These are phyloP conservation scores for Eryngium alpinum DNA, from an alignment of 140 eudicot species.

Conservation along the genomic window DNA sequence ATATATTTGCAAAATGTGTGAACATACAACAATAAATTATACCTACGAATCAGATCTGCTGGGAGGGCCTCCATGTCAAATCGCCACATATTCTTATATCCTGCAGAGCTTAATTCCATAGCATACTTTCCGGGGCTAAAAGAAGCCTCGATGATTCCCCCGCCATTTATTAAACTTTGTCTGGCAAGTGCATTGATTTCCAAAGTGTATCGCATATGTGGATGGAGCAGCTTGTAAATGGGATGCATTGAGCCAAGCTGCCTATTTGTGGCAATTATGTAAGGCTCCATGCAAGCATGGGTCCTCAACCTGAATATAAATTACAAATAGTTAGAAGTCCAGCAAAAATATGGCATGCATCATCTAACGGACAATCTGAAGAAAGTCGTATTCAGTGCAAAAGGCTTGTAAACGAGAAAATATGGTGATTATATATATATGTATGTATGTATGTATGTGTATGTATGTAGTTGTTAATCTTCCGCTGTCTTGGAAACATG, in stretches of 20 bases:
- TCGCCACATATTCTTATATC: slow-evolving; percentile 61
- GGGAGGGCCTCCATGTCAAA: slow-evolving; percentile 76
- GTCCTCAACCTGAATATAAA: slow-evolving; percentile 57
- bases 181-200: slow-evolving; percentile 76
- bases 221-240: slow-evolving; percentile 61
- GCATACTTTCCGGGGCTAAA: slow-evolving; percentile 68
- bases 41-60: slow-evolving; percentile 70
- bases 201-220: slow-evolving; percentile 82
- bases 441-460: too few relatives aligned
- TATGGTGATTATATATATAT: not conserved
- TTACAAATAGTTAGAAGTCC: not conserved
- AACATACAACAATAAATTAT: not conserved
- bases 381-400: not conserved
- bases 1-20: not conserved
- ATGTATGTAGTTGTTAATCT: not conserved
- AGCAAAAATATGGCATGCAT: not conserved
- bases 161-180: slow-evolving; percentile 64
- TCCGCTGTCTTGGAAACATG: not conserved
- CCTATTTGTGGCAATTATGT: slow-evolving; percentile 64
- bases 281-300: slow-evolving; percentile 73
- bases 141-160: slow-evolving; percentile 65
- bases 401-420: not conserved
- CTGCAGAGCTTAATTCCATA: slow-evolving; percentile 72
- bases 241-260: slow-evolving; percentile 81
- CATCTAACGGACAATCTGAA: not conserved